Evolutionary conservation across 495 filamentous ascomycete species (phyloP).

Genomic region (Xylaria bambusicola): DNA sequence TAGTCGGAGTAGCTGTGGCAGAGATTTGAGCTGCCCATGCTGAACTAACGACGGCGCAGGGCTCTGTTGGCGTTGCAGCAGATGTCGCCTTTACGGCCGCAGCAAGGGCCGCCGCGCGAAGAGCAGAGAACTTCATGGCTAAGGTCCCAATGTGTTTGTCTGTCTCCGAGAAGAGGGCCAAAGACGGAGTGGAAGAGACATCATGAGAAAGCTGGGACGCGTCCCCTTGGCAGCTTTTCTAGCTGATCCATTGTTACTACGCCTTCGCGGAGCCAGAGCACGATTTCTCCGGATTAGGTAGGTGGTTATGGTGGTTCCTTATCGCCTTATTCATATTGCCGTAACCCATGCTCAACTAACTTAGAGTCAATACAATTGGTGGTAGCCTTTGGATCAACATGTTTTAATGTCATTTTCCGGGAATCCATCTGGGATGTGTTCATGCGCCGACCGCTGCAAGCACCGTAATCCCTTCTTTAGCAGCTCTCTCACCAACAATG

Average conservation of each 20-base stretch:
- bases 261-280: conserved; percentile 12
- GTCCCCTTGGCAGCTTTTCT: conserved; percentile 2
- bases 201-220: background rate
- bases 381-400: background rate
- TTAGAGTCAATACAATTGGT: conserved; percentile 8
- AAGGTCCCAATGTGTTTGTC: background rate
- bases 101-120: conserved; percentile 16
- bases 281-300: conserved; percentile 19
- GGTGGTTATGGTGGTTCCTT: conserved; percentile 13
- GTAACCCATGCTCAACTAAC: conserved; percentile 5
- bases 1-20: conserved; percentile 32
- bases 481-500: no score
- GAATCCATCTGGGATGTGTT: no score
- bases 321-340: background rate
- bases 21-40: conserved; percentile 40
- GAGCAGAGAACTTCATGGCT: conserved; percentile 21
- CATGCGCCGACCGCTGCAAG: no score
- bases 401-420: no score
- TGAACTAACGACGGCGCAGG: conserved; percentile 46
- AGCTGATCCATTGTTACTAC: background rate
- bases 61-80: conserved; percentile 26
- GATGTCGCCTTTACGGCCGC: conserved; percentile 9
- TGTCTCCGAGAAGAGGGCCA: conserved; percentile 5
- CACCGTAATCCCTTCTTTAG: no score
- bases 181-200: conserved; percentile 9